Conservation (phyloP, 768 basidiomycete genomes). For the Macrolepiota dolichaula region DNA sequence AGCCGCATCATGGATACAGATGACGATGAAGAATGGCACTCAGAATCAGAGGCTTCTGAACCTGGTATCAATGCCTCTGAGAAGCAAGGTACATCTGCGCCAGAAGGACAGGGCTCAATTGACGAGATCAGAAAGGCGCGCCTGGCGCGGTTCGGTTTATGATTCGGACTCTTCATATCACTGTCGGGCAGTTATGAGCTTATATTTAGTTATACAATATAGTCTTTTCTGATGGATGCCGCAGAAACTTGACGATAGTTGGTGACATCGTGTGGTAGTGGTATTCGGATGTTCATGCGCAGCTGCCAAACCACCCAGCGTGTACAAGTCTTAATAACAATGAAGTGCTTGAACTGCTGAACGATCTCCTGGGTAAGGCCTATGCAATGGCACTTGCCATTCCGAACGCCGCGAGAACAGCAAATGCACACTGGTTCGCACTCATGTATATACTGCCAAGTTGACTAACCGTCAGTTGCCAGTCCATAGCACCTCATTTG, state of each 20-base stretch:
- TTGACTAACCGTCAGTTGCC: too few species aligned
- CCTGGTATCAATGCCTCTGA: constrained; percentile 14
- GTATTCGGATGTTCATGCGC: background rate
- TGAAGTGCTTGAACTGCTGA: too few species aligned
- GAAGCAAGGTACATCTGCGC: constrained; percentile 14
- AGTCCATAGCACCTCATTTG: too few species aligned
- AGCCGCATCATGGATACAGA: background rate
- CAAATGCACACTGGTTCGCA: too few species aligned
- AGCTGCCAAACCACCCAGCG: too few species aligned
- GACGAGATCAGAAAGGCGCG: constrained; percentile 69
- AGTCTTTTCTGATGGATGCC: background rate
- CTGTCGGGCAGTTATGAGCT: background rate
- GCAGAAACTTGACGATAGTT: too few species aligned
- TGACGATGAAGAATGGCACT: constrained; percentile 5
- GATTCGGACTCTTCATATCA: constrained; percentile 10
- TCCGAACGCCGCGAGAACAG: too few species aligned
- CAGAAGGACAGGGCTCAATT: constrained; percentile 31
- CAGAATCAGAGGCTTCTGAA: constrained; percentile 12
- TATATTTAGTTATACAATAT: background rate
- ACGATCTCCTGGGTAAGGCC: too few species aligned
- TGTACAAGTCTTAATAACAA: too few species aligned
- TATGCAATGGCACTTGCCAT: too few species aligned
- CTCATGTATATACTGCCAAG: too few species aligned
- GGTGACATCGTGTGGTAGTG: background rate
- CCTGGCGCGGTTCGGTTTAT: constrained; percentile 61